Conservation (phyloP, 352 stramenopile species). For the Phytophthora citricola region DNA sequence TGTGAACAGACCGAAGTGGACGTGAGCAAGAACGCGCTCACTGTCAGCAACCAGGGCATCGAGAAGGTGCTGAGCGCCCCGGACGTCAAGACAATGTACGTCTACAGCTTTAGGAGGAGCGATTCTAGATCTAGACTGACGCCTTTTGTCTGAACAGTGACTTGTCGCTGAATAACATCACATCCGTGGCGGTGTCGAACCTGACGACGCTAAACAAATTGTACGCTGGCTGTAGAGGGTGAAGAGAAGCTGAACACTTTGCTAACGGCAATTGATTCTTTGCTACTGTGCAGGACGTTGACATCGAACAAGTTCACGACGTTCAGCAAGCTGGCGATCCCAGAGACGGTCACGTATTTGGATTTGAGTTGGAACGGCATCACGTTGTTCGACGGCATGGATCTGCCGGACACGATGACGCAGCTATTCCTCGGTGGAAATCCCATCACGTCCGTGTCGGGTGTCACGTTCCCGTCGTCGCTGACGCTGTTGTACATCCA, state of each 20-base stretch:
- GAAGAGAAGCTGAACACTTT: neutral
- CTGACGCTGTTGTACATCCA: constrained; percentile 77
- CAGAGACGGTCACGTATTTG: constrained; percentile 46
- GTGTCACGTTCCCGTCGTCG: constrained; percentile 48
- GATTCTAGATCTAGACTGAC: constrained; percentile 2
- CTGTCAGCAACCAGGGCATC: constrained; percentile 51
- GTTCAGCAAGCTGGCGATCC: constrained; percentile 52
- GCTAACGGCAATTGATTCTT: constrained; percentile 1
- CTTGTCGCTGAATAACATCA: constrained; percentile 63
- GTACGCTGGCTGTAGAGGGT: constrained; percentile 24
- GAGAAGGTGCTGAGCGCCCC: constrained; percentile 56
- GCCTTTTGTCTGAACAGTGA: constrained; percentile 30
- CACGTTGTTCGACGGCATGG: constrained; percentile 65
- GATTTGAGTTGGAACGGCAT: constrained; percentile 78
- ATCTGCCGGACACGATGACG: constrained; percentile 51
- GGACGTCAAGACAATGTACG: constrained; percentile 55
- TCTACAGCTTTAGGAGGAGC: neutral
- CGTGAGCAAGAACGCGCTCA: constrained; percentile 45
- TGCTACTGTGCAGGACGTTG: constrained; percentile 43
- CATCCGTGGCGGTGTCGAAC: constrained; percentile 38
- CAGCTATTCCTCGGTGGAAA: constrained; percentile 75
- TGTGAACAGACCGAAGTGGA: constrained; percentile 43
- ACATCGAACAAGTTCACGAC: constrained; percentile 55
- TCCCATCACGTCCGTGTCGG: constrained; percentile 63
- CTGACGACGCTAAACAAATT: constrained; percentile 47